Percentiles rank a stretch among this genome's conserved stretches.
Evolutionary conservation across 192 early-diverging fungal genomes (phyloP).

Genomic region (Oehlia diaphana): DNA sequence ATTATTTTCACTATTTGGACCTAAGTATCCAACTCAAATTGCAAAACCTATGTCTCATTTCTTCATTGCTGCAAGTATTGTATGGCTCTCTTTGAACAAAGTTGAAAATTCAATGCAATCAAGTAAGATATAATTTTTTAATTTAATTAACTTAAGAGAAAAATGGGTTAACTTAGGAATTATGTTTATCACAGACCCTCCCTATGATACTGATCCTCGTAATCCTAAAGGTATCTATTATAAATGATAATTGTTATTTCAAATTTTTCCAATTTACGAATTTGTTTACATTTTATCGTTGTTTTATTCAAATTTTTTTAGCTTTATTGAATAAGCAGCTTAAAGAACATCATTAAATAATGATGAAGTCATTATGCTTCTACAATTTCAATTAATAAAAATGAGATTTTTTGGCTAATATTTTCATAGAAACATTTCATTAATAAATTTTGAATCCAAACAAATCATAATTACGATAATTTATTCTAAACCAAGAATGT

Average conservation of each 20-base stretch:
- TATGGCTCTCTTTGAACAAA: neutral
- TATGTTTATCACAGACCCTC: neutral
- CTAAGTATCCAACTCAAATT: neutral
- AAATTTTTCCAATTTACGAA: neutral
- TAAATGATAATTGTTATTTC: neutral
- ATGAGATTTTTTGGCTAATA: too few relatives aligned
- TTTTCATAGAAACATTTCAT: too few relatives aligned
- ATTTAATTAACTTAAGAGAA: too few relatives aligned
- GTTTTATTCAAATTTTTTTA: neutral
- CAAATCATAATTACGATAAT: neutral
- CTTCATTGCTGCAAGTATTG: neutral
- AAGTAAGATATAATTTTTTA: neutral
- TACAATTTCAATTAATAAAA: too few relatives aligned
- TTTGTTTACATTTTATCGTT: neutral
- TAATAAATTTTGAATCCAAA: too few relatives aligned
- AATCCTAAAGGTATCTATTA: constrained; percentile 9
- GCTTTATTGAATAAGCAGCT: neutral
- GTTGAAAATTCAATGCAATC: neutral
- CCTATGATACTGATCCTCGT: constrained; percentile 19
- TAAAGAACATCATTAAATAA: constrained; percentile 2
- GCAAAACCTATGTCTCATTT: neutral
- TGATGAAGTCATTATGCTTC: too few relatives aligned
- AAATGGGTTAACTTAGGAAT: neutral
- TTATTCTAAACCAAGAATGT: neutral
- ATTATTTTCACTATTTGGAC: neutral